Evolutionary conservation across 805 yeast species (phyloP), one percentile per base, ranked within the genome.

Genomic region (Brettanomyces custersianus): DNA sequence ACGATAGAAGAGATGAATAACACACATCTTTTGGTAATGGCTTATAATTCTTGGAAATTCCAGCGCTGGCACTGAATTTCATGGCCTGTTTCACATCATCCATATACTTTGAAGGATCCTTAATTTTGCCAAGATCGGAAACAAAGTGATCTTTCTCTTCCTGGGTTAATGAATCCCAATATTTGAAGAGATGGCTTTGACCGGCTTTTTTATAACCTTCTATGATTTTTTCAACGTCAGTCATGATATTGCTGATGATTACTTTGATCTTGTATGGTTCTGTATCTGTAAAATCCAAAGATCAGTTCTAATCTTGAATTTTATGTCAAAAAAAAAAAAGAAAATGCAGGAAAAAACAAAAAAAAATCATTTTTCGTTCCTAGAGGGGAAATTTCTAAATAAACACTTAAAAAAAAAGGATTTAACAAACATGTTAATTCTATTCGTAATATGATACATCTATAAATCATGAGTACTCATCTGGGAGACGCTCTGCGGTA

Each of bases 21-120:
- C 78, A 77, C 13, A 7, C 25, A 2, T 71, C 52, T 6, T 54
- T 52, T 0, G 88, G 86, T 19, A 80, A 60, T 45, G 82, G 62
- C 53, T 62, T 52, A 49, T 72, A 49, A 30, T 51, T 34, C 55
- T 45, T 48, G 2, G 47, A 29, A 4, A 35, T 31, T 0, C 55
- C 34, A n/a, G 42, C 38, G 2, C 43, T 33, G 4, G 51, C 37
- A 20, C 59, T 52, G 39, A 63, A 63, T 20, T 55, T 26, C 29
- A 78, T 59, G 2, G 84, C 81, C 8, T 57, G 60, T 15, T 46
- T 37, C 5, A 75, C 72, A 35, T 70, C 63, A 7, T 43, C 24
- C 27, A 70, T 55, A 36, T 68, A 64, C 3, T 40, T 42, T 5
- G 45, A 38, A 2, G 78, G 77, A 38, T 70, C 62, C 3, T 56